Percentiles rank a stretch among this genome's conserved stretches.
Evolutionary conservation across 1,139 yeast species (phyloP).

Genomic region (Suhomyces terraborum): DNA sequence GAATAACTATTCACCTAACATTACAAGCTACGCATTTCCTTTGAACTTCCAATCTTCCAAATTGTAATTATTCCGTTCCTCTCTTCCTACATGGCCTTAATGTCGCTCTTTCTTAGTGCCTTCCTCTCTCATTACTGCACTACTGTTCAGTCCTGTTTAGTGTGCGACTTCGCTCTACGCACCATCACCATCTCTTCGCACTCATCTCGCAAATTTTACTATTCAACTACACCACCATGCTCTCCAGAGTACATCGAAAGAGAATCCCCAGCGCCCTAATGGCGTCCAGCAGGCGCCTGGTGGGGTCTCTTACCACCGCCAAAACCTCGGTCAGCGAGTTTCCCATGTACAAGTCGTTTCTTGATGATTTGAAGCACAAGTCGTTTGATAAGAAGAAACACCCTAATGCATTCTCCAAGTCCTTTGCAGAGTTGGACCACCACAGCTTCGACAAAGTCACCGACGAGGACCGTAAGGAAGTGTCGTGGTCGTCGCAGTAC

Average conservation of each 20-base stretch:
- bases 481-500: conserved; percentile 43
- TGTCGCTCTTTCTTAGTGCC: too few species aligned
- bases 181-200: conserved; percentile 11
- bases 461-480: conserved; percentile 23
- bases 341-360: conserved; percentile 18
- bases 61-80: neutral
- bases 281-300: conserved; percentile 5
- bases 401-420: conserved; percentile 22
- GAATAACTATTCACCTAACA: too few species aligned
- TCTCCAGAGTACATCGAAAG: conserved; percentile 12
- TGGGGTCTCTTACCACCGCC: conserved; percentile 9
- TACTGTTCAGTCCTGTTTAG: too few species aligned
- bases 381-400: conserved; percentile 11
- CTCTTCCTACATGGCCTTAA: too few species aligned
- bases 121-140: too few species aligned
- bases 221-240: conserved; percentile 7
- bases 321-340: conserved; percentile 12
- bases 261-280: conserved; percentile 3
- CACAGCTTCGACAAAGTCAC: conserved; percentile 19
- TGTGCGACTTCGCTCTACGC: too few species aligned
- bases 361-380: conserved; percentile 18
- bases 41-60: neutral
- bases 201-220: conserved; percentile 10
- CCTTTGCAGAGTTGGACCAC: conserved; percentile 27
- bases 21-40: neutral